Percentiles rank a stretch among this genome's conserved stretches.
Conservation (phyloP, 208 protist genomes). For the Crithidia fasciculata region DNA sequence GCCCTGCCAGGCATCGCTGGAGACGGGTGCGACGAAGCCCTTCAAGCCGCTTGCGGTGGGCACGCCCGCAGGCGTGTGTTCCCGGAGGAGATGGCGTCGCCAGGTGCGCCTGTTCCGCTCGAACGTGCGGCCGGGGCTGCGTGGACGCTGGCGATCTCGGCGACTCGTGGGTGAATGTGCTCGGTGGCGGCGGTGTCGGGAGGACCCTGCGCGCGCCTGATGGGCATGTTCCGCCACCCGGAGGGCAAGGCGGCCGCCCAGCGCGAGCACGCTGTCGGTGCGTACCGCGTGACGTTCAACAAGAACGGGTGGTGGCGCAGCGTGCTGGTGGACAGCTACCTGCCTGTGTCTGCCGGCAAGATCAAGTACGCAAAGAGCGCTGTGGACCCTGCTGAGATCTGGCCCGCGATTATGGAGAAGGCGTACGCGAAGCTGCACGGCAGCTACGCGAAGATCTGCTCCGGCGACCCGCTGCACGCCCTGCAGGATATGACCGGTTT, state of each 20-base stretch:
- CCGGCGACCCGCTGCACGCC: constrained; percentile 84
- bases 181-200: constrained; percentile 55
- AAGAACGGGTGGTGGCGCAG: constrained; percentile 84
- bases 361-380: constrained; percentile 67
- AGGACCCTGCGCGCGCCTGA: constrained; percentile 47
- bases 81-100: constrained; percentile 55
- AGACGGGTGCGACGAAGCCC: constrained; percentile 50
- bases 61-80: constrained; percentile 56
- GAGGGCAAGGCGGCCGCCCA: constrained; percentile 47
- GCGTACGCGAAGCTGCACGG: constrained; percentile 91
- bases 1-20: constrained; percentile 61
- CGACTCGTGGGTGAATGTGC: constrained; percentile 81
- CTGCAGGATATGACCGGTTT: constrained; percentile 84
- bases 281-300: constrained; percentile 82
- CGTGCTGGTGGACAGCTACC: constrained; percentile 86
- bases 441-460: constrained; percentile 77
- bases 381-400: constrained; percentile 74
- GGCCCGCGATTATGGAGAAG: constrained; percentile 86
- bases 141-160: constrained; percentile 71
- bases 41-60: constrained; percentile 72
- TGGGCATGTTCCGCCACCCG: constrained; percentile 73
- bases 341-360: constrained; percentile 60
- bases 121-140: constrained; percentile 38
- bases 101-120: constrained; percentile 73
- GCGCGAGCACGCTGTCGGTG: constrained; percentile 71